Conservation (phyloP, 345 rosid species). For the Lepidium sativum region DNA sequence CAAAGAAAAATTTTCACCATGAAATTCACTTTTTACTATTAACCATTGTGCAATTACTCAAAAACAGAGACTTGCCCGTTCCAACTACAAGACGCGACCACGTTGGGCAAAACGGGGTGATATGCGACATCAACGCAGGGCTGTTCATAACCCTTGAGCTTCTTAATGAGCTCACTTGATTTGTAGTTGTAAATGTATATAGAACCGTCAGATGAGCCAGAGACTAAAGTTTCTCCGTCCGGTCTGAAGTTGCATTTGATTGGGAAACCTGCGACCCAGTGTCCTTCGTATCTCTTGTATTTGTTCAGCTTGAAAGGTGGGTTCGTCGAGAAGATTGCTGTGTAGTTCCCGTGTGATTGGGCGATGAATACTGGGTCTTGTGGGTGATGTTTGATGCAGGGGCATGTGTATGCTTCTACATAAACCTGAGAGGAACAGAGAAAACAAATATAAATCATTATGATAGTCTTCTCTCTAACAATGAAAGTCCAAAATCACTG, state of each 20-base stretch:
- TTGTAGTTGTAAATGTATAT: slow-evolving; percentile 45
- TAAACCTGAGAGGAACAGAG: slow-evolving; percentile 42
- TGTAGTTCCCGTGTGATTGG: slow-evolving; percentile 80
- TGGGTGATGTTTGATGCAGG: slow-evolving; percentile 64
- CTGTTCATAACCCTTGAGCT: slow-evolving; percentile 55
- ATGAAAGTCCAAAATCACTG: background rate
- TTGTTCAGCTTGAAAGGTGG: slow-evolving; percentile 84
- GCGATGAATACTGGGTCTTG: slow-evolving; percentile 57
- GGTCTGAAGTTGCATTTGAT: slow-evolving; percentile 71
- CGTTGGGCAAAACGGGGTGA: slow-evolving; percentile 58
- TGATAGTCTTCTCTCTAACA: background rate
- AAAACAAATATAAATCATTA: background rate
- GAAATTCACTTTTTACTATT: background rate
- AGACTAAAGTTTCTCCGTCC: slow-evolving; percentile 54
- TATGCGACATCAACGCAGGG: slow-evolving; percentile 59
- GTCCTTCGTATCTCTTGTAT: slow-evolving; percentile 61
- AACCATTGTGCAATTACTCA: slow-evolving; percentile 6
- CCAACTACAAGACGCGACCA: slow-evolving; percentile 76
- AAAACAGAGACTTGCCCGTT: slow-evolving; percentile 39
- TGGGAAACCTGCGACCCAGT: slow-evolving; percentile 77
- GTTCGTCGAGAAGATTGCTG: slow-evolving; percentile 68
- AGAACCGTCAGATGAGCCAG: slow-evolving; percentile 77
- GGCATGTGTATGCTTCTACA: slow-evolving; percentile 78
- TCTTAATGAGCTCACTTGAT: slow-evolving; percentile 43
- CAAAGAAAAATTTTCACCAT: background rate